Percentiles rank a stretch among this genome's conserved stretches.
Conservation (phyloP, 2,329 filamentous ascomycete species). For the Daldinia eschscholtzii region DNA sequence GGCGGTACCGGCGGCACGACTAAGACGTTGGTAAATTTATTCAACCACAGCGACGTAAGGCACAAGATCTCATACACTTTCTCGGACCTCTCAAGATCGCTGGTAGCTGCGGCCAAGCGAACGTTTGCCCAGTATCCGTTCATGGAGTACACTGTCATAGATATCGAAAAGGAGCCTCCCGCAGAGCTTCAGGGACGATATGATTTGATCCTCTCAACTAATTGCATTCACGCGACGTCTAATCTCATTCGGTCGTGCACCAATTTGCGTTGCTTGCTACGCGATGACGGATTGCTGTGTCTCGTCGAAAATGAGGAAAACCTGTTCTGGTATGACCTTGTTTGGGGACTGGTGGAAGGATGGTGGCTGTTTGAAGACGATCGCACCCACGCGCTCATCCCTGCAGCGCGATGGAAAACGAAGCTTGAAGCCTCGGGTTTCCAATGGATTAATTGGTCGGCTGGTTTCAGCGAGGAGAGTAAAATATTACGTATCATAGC, state of each 20-base stretch:
- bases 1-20: constrained; percentile 61
- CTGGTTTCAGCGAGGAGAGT: constrained; percentile 42
- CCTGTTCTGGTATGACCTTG: constrained; percentile 50
- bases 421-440: constrained; percentile 44
- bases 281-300: constrained; percentile 49
- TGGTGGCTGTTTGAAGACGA: constrained; percentile 55
- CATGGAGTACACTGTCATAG: constrained; percentile 48
- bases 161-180: constrained; percentile 50
- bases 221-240: constrained; percentile 55
- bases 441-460: constrained; percentile 47
- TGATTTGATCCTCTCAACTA: constrained; percentile 54
- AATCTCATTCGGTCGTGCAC: constrained; percentile 42
- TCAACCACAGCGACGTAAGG: constrained; percentile 40
- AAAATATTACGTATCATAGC: constrained; percentile 44
- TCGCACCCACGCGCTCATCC: constrained; percentile 43
- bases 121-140: constrained; percentile 43
- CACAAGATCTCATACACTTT: constrained; percentile 57
- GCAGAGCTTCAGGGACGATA: constrained; percentile 38
- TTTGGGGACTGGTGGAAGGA: constrained; percentile 54
- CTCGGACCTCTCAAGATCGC: constrained; percentile 57
- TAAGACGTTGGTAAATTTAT: constrained; percentile 45
- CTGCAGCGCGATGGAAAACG: constrained; percentile 44
- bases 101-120: constrained; percentile 50
- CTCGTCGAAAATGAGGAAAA: constrained; percentile 51
- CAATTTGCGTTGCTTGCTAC: constrained; percentile 49